Conservation (phyloP, 352 stramenopile species). For the Phytopythium montanum region DNA sequence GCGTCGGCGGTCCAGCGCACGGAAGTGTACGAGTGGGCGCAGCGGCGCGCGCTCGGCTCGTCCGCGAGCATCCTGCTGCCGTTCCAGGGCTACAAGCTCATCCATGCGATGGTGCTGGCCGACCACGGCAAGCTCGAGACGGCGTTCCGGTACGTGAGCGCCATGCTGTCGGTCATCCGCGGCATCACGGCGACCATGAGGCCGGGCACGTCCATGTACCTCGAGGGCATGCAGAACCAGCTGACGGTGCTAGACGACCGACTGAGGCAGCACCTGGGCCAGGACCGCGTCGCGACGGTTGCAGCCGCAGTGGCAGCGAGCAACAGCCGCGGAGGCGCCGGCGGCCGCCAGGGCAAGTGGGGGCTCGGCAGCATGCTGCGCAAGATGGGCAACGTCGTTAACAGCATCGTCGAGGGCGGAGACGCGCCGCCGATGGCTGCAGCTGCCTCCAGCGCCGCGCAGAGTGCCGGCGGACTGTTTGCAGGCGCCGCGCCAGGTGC, state of each 20-base stretch:
- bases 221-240: constrained; percentile 88
- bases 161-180: constrained; percentile 80
- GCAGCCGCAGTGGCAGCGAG: constrained; percentile 24
- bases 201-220: constrained; percentile 78
- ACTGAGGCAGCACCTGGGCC: constrained; percentile 78
- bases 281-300: constrained; percentile 69
- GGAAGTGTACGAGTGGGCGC: constrained; percentile 84
- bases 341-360: constrained; percentile 70
- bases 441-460: constrained; percentile 8
- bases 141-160: constrained; percentile 85
- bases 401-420: constrained; percentile 75
- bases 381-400: constrained; percentile 88
- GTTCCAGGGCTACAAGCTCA: constrained; percentile 89
- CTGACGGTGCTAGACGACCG: constrained; percentile 83
- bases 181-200: constrained; percentile 76
- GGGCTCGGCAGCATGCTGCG: constrained; percentile 72
- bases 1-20: constrained; percentile 73
- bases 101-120: constrained; percentile 83
- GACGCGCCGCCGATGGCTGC: constrained; percentile 27
- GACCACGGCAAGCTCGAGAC: constrained; percentile 83
- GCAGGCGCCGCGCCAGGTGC: constrained; percentile 21
- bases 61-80: constrained; percentile 64
- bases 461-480: constrained; percentile 20
- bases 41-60: constrained; percentile 49
- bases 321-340: constrained; percentile 17